Evolutionary conservation across 2,329 filamentous ascomycete species (phyloP).

Genomic region (Amylocarpus encephaloides): DNA sequence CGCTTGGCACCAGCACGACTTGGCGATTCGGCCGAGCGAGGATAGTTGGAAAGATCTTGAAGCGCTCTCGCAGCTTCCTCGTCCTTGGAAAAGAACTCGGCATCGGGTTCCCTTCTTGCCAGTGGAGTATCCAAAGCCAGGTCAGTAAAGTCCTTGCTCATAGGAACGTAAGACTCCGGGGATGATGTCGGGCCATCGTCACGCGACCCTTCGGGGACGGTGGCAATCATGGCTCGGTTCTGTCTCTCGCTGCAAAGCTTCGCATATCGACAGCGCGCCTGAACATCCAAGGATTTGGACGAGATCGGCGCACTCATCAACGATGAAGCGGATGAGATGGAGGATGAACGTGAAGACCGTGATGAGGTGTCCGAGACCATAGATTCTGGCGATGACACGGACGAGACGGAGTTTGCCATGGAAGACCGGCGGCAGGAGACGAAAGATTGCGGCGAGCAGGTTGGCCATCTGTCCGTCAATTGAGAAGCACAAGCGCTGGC

Average conservation of each 20-base stretch:
- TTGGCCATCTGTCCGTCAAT: conserved; percentile 47
- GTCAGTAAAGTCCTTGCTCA: conserved; percentile 45
- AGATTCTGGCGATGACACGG: conserved; percentile 59
- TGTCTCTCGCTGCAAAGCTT: conserved; percentile 53
- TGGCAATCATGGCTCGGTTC: conserved; percentile 47
- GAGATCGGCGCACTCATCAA: conserved; percentile 51
- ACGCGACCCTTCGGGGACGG: conserved; percentile 48
- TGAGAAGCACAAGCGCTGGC: conserved; percentile 41
- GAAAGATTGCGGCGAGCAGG: conserved; percentile 48
- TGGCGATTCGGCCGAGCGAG: conserved; percentile 35
- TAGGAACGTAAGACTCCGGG: conserved; percentile 50
- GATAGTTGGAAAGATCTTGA: conserved; percentile 54
- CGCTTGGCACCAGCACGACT: conserved; percentile 47
- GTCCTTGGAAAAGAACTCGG: conserved; percentile 37
- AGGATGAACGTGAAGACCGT: conserved; percentile 56
- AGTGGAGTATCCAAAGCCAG: conserved; percentile 44
- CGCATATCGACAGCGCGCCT: conserved; percentile 57
- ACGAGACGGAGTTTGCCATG: conserved; percentile 56
- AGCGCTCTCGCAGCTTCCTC: conserved; percentile 52
- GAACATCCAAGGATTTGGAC: conserved; percentile 47
- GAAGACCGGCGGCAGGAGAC: conserved; percentile 51
- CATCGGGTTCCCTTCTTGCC: conserved; percentile 40
- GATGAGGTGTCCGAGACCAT: conserved; percentile 56
- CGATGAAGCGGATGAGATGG: conserved; percentile 57
- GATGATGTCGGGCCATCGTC: conserved; percentile 47